Base-by-base conservation (phyloP, 2,329 filamentous ascomycete species). In the Fusarium neocosmosporiellum region DNA sequence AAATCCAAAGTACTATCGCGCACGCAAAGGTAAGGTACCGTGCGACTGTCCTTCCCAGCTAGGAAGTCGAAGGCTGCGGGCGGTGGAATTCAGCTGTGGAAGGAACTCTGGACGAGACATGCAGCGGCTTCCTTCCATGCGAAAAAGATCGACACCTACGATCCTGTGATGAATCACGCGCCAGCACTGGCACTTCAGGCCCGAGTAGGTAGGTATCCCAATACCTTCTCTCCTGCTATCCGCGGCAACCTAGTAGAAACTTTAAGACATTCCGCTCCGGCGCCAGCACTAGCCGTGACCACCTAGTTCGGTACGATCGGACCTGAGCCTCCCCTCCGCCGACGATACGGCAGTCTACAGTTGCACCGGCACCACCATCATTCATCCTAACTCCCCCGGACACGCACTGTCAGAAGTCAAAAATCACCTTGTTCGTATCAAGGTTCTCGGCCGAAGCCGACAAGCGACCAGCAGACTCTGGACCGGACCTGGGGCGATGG, bases 361-460 rank as follows among this genome's bases (percentile, higher is more conserved):
- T 61, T 58, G 39, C 50, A 24, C 43, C 59, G 27, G 48, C 55
- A 20, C n/a, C 54, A 27, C 34, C 33, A 37, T 31, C 53, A 24
- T 59, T 27, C 34, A 59, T 59, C 36, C 33, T 27, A 31, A 18
- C 55, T 31, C 54, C 55, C 36, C 37, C 27, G 14, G 55, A 27
- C 55, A 9, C n/a, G 18, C 13, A 22, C 59, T 36, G 22, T 57
- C 39, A 55, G 53, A 65, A 46, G 53, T 62, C 39, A 62, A 53
- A 53, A 69, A 65, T 59, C 57, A 50, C 24, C 53, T 67, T 67
- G 36, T 50, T 50, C 50, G 20, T 33, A 41, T 64, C 34, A 55
- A 67, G 65, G 27, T 65, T 66, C 65, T 68, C 71, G 68, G 67
- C 71, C 50, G 71, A 72, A 72, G 55, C 65, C 62, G 60, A 67